Evolutionary conservation across 2,329 filamentous ascomycete species (phyloP).

Genomic region (Biscogniauxia sp.): DNA sequence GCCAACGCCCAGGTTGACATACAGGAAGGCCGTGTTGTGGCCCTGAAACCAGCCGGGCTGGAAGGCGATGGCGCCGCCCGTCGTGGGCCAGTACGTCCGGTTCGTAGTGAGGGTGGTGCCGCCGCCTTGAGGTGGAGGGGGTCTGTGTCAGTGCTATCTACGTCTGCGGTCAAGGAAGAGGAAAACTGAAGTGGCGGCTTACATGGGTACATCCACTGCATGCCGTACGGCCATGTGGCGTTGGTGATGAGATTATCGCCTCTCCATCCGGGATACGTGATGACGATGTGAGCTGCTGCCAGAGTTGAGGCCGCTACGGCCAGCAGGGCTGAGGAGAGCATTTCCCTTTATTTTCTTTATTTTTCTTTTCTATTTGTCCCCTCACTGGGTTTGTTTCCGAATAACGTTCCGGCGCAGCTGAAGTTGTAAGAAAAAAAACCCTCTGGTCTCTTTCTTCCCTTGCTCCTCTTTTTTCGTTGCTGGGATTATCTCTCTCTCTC

Average conservation of each 20-base stretch:
- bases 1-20: constrained; percentile 87
- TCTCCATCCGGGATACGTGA: constrained; percentile 83
- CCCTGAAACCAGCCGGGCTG: constrained; percentile 97
- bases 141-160: not conserved
- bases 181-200: constrained; percentile 35
- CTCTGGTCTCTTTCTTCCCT: too few species aligned
- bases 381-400: too few species aligned
- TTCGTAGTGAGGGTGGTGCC: constrained; percentile 76
- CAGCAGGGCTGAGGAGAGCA: constrained; percentile 46
- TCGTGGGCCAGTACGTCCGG: constrained; percentile 87
- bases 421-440: too few species aligned
- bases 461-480: too few species aligned
- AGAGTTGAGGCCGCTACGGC: constrained; percentile 47
- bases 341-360: constrained; percentile 26
- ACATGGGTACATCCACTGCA: constrained; percentile 97
- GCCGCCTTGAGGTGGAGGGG: constrained; percentile 59
- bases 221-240: constrained; percentile 77
- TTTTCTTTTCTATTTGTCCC: too few species aligned
- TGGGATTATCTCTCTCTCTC: too few species aligned
- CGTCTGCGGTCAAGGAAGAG: not conserved
- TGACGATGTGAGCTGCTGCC: constrained; percentile 71
- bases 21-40: constrained; percentile 77
- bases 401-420: too few species aligned
- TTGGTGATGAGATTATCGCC: constrained; percentile 83
- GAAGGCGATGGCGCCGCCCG: constrained; percentile 81